These are phyloP conservation scores for Avena insularis DNA, from an alignment of 176 grass and related monocot genomes.

Conservation along the genomic window DNA sequence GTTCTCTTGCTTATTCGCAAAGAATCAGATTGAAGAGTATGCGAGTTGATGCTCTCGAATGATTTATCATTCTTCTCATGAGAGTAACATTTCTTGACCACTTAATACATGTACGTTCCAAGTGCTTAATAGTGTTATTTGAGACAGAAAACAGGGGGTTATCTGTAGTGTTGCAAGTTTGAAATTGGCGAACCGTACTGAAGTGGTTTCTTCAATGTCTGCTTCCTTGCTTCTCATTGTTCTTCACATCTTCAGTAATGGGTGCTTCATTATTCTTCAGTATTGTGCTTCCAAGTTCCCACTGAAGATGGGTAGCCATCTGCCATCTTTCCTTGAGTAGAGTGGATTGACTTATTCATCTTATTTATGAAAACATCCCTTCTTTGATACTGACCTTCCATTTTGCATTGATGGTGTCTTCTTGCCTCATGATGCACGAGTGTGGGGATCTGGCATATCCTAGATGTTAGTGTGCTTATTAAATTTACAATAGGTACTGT, in stretches of 20 bases:
- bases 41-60: not conserved
- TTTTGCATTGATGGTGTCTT: not conserved
- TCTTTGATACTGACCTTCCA: not conserved
- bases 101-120: not conserved
- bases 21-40: not conserved
- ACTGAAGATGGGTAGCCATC: not conserved
- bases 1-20: not conserved
- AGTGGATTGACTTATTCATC: not conserved
- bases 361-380: not conserved
- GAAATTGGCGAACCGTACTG: not conserved
- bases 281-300: not conserved
- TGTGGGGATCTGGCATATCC: not conserved
- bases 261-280: too few relatives aligned
- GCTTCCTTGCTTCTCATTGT: not conserved
- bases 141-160: not conserved
- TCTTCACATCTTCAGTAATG: not conserved
- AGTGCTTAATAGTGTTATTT: not conserved
- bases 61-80: not conserved
- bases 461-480: not conserved
- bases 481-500: not conserved
- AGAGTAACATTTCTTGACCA: not conserved
- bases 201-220: not conserved
- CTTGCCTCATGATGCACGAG: not conserved
- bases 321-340: not conserved
- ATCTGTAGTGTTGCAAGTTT: not conserved